These are phyloP conservation scores for Euphorbia neoarborescens DNA, from an alignment of 441 rosid species.

Conservation along the genomic window DNA sequence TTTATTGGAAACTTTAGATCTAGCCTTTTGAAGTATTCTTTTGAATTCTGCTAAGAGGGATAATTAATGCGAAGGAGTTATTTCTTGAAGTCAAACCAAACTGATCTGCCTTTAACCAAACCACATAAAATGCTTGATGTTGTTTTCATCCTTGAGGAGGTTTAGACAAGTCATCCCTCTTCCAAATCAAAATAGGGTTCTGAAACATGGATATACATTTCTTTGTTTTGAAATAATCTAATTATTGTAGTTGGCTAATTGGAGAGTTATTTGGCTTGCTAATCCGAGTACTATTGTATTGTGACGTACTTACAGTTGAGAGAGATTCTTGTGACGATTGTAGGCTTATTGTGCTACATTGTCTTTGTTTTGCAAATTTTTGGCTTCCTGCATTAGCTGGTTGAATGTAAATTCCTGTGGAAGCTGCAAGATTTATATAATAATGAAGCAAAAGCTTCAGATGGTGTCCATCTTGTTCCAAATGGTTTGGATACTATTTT, in stretches of 20 bases:
- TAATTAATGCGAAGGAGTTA: neutral
- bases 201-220: neutral
- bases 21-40: neutral
- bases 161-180: neutral
- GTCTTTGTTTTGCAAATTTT: constrained; percentile 16
- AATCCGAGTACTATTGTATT: neutral
- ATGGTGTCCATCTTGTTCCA: constrained; percentile 60
- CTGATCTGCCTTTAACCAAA: neutral
- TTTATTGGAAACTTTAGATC: constrained; percentile 1
- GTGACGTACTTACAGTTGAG: constrained; percentile 12
- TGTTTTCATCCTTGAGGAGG: neutral
- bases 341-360: constrained; percentile 14
- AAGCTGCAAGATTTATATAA: constrained; percentile 57
- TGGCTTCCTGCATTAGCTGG: constrained; percentile 41
- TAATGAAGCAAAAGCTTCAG: constrained; percentile 45
- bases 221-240: neutral
- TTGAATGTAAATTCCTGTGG: constrained; percentile 63
- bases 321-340: constrained; percentile 4
- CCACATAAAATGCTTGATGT: neutral
- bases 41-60: neutral
- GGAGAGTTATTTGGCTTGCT: neutral
- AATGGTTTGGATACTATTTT: constrained; percentile 45
- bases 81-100: neutral
- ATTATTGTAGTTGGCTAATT: neutral
- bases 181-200: neutral